phyloP scores from a whole-genome alignment of 192 early-diverging fungal species.

The Bifiguratus adelaidae region DNA sequence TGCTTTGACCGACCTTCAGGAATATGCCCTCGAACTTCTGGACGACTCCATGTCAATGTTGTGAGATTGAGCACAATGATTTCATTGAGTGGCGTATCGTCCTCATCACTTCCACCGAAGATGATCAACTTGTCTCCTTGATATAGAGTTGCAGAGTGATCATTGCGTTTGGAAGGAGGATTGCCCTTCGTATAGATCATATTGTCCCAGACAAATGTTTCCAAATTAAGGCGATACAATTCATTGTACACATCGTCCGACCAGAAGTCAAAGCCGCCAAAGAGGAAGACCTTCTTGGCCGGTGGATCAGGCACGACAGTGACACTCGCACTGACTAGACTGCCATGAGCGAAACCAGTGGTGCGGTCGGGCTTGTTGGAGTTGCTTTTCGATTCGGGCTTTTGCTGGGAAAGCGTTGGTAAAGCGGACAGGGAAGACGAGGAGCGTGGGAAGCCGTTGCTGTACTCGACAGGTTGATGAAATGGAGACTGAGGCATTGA shows the following conservation, averaged over 20 bases:
- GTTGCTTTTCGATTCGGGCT: no score
- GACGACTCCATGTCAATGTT: constrained; percentile 48
- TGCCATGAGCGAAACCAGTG: no score
- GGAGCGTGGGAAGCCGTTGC: no score
- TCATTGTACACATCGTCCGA: constrained; percentile 59
- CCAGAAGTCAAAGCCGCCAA: constrained; percentile 56
- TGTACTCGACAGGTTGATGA: no score
- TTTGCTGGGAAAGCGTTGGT: no score
- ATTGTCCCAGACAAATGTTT: constrained; percentile 35
- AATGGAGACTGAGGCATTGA: no score
- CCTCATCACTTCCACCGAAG: constrained; percentile 52
- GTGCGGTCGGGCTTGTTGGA: no score
- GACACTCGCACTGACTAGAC: constrained; percentile 26
- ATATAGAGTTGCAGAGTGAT: constrained; percentile 51
- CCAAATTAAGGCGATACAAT: constrained; percentile 36
- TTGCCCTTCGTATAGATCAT: constrained; percentile 38
- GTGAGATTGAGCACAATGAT: constrained; percentile 45
- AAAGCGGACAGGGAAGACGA: no score
- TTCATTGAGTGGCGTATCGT: constrained; percentile 41
- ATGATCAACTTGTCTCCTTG: constrained; percentile 43
- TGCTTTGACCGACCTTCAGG: constrained; percentile 45
- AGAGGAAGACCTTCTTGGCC: constrained; percentile 23
- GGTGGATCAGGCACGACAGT: constrained; percentile 18
- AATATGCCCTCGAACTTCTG: constrained; percentile 28
- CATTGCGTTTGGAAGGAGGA: constrained; percentile 41